A percentile compares a stretch with the other conserved stretches of the same genome.
Conservation (phyloP, 805 yeast species). For the Blastobotrys muscicola region DNA sequence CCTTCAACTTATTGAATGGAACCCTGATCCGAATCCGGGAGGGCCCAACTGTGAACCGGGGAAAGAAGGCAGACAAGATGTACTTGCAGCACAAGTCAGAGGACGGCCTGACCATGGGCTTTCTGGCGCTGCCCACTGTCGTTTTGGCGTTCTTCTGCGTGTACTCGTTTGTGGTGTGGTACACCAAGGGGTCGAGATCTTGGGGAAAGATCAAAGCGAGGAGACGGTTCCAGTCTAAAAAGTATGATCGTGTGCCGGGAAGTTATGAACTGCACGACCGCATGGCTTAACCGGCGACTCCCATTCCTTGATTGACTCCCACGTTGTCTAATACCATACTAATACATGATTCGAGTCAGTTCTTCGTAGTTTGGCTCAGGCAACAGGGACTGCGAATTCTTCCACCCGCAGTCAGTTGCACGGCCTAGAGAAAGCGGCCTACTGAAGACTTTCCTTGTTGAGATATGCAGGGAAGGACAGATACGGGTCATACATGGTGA, state of each 20-base stretch:
- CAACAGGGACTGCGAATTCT: neutral
- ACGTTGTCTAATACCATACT: no score
- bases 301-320: no score
- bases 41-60: slow-evolving; percentile 32
- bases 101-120: slow-evolving; percentile 24
- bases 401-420: neutral
- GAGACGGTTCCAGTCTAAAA: no score
- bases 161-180: slow-evolving; percentile 10
- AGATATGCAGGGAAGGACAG: slow-evolving; percentile 15
- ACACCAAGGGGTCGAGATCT: slow-evolving; percentile 3
- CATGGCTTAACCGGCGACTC: no score
- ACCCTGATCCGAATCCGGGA: slow-evolving; percentile 34
- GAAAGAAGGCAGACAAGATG: slow-evolving; percentile 23
- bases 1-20: slow-evolving; percentile 48
- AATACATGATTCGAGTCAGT: no score
- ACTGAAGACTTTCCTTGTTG: slow-evolving; percentile 16
- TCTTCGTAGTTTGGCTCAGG: neutral
- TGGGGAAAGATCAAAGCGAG: no score
- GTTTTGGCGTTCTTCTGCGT: slow-evolving; percentile 10
- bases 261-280: neutral
- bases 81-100: slow-evolving; percentile 34
- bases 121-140: slow-evolving; percentile 14
- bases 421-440: slow-evolving; percentile 10
- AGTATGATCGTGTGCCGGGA: no score
- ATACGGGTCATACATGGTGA: slow-evolving; percentile 18